Base-by-base conservation (phyloP, 106 monocot species). In the Alisma plantagoaquatica region DNA sequence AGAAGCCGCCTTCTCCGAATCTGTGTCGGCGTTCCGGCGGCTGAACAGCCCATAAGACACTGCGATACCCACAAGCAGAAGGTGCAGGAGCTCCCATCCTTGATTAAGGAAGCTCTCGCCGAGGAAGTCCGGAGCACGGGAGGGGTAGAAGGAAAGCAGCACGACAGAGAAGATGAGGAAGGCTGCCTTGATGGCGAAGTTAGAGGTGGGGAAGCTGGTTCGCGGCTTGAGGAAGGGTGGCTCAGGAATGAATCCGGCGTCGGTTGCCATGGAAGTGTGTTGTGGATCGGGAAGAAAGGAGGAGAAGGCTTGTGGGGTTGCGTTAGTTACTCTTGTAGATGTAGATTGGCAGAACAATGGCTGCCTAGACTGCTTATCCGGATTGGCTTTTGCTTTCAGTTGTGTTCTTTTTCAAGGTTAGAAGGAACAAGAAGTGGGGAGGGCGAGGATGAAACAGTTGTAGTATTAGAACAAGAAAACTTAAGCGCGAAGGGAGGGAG, bases 1-100 rank as follows among this genome's bases (percentile, higher is more conserved):
- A 15, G 31, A 2, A 47, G 33, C 22, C 35, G 67, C 67, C 50
- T 77, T 77, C 33, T 63, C 72, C 11, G 30, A 30, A 2, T 59
- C 66, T 0, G 24, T 27, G 41, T 72, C 80, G 32, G 60, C 27
- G 73, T 77, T 85, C 20, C 70, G 60, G 21, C 63, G 65, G 75
- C 85, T 76, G 75, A 84, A 91, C 19, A 91, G 75, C 18, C 91
- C 91, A 61, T 85, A 91, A 27, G 91, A 85, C 23, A 91, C 64
- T 28, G 84, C 77, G 61, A 91, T 75, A 32, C 91, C 91, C 47
- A 91, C 81, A 29, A 91, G 27, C 54, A 91, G 72, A 31, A 91
- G 85, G 59, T 81, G 84, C 43, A 91, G 53, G 35, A 91, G 77
- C 70, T 91, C 91, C 84, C 84, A 85, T 41, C 29, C 46, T 29